phyloP scores from a whole-genome alignment of 352 stramenopile species.

The Pythium monospermum region DNA sequence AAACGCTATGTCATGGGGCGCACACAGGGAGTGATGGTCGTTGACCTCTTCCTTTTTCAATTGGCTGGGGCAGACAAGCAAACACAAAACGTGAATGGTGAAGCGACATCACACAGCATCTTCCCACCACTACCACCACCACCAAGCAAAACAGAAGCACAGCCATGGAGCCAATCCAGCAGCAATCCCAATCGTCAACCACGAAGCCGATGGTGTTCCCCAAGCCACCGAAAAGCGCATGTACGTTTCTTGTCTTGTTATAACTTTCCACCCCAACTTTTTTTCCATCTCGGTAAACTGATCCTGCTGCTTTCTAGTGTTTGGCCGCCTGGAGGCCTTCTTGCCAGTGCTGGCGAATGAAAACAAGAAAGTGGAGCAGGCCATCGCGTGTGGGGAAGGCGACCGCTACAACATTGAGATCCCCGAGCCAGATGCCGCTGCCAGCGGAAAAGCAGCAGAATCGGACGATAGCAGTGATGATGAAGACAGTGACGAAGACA shows the following conservation, averaged over 20 bases:
- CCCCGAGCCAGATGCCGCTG: slow-evolving; percentile 9
- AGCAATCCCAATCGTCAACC: too few species aligned
- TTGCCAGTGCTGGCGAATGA: slow-evolving; percentile 66
- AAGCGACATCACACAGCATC: too few species aligned
- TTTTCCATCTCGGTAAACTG: too few species aligned
- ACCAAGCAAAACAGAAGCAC: too few species aligned
- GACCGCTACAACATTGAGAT: slow-evolving; percentile 76
- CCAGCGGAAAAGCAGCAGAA: too few species aligned
- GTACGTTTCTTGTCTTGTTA: too few species aligned
- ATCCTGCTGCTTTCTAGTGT: slow-evolving; percentile 31
- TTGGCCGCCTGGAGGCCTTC: slow-evolving; percentile 71
- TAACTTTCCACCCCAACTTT: too few species aligned
- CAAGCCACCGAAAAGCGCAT: slow-evolving; percentile 51
- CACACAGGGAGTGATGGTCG: too few species aligned
- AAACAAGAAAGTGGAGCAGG: slow-evolving; percentile 70
- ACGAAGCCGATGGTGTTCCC: slow-evolving; percentile 34
- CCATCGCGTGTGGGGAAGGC: slow-evolving; percentile 47
- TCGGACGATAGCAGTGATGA: slow-evolving; percentile 12
- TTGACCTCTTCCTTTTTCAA: too few species aligned
- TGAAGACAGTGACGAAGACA: slow-evolving; percentile 19
- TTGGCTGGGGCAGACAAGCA: too few species aligned
- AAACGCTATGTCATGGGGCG: too few species aligned
- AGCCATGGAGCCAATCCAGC: slow-evolving; percentile 7
- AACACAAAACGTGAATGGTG: too few species aligned
- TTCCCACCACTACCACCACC: neutral